Evolutionary conservation across 768 basidiomycete genomes (phyloP).

Genomic region (Rubroboletus satanas): DNA sequence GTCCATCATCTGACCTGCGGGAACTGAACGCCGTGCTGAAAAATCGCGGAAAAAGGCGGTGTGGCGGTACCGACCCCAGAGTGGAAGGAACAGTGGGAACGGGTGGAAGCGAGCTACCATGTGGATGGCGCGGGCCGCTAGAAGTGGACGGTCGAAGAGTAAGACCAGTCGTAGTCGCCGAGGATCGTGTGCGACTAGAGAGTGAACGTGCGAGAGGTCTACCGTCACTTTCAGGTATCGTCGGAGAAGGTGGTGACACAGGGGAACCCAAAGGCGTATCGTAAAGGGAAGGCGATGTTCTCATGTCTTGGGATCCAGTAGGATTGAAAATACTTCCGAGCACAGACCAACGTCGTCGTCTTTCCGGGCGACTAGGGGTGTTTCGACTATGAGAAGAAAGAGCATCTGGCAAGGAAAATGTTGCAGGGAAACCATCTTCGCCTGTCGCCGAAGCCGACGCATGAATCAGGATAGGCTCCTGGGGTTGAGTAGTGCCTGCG

Average conservation of each 20-base stretch:
- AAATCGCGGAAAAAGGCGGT: slow-evolving; percentile 69
- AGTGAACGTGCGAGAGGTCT: slow-evolving; percentile 25
- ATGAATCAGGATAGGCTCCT: slow-evolving; percentile 64
- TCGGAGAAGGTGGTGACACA: slow-evolving; percentile 17
- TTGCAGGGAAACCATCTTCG: slow-evolving; percentile 43
- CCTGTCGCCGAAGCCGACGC: slow-evolving; percentile 37
- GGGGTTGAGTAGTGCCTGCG: slow-evolving; percentile 57
- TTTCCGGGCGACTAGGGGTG: slow-evolving; percentile 30
- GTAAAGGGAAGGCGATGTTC: slow-evolving; percentile 26
- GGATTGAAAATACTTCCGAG: slow-evolving; percentile 44
- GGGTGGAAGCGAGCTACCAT: slow-evolving; percentile 16
- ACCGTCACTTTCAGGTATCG: slow-evolving; percentile 15
- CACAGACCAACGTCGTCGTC: slow-evolving; percentile 71
- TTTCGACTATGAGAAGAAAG: slow-evolving; percentile 33
- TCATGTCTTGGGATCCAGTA: slow-evolving; percentile 22
- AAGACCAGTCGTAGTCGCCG: slow-evolving; percentile 11
- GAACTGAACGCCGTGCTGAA: slow-evolving; percentile 59
- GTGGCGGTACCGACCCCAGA: slow-evolving; percentile 37
- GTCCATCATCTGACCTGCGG: slow-evolving; percentile 57
- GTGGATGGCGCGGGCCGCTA: slow-evolving; percentile 25
- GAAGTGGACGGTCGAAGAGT: slow-evolving; percentile 35
- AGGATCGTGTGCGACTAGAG: slow-evolving; percentile 20
- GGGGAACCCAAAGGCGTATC: slow-evolving; percentile 18
- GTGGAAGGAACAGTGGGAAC: slow-evolving; percentile 29
- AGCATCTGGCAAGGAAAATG: slow-evolving; percentile 47